Percentiles rank a stretch among this genome's conserved stretches.
These are phyloP conservation scores for Magnusiomyces paraingens DNA, from an alignment of 1,139 yeast genomes.

Conservation along the genomic window DNA sequence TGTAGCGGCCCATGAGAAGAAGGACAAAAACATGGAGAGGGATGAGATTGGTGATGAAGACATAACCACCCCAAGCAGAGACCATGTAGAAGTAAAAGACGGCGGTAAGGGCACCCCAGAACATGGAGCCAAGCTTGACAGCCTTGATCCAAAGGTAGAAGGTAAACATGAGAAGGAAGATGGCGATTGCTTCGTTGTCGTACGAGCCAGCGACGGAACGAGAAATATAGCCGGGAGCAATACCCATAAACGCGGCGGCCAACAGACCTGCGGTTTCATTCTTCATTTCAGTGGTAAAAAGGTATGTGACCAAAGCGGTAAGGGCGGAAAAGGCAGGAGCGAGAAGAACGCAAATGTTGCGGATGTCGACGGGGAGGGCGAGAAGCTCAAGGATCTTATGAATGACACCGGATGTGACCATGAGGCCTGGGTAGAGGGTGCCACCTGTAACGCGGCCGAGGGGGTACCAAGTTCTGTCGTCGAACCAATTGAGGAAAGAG, in stretches of 20 bases:
- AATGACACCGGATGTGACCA: conserved; percentile 92
- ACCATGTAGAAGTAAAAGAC: conserved; percentile 96
- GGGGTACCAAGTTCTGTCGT: conserved; percentile 98
- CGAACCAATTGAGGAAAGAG: conserved; percentile 96
- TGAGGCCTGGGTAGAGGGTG: conserved; percentile 93
- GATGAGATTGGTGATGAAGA: conserved; percentile 93
- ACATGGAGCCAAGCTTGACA: conserved; percentile 80
- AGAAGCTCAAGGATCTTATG: conserved; percentile 63
- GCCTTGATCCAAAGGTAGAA: conserved; percentile 96
- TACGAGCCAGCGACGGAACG: conserved; percentile 98
- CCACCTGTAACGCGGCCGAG: conserved; percentile 99
- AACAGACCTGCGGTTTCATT: conserved; percentile 84
- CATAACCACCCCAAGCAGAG: conserved; percentile 99
- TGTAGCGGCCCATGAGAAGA: conserved; percentile 90
- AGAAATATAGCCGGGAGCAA: conserved; percentile 97
- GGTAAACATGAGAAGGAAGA: conserved; percentile 90
- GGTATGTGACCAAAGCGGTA: conserved; percentile 88
- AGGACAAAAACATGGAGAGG: conserved; percentile 93
- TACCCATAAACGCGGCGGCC: conserved; percentile 92
- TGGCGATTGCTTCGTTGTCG: conserved; percentile 98
- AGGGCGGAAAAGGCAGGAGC: conserved; percentile 96
- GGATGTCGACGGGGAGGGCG: conserved; percentile 83
- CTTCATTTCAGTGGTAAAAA: conserved; percentile 85
- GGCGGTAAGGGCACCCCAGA: conserved; percentile 81
- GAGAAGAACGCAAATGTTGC: conserved; percentile 90